phyloP scores from a whole-genome alignment of 805 yeast genomes.

The Vanderwaltozyma tropicalis region DNA sequence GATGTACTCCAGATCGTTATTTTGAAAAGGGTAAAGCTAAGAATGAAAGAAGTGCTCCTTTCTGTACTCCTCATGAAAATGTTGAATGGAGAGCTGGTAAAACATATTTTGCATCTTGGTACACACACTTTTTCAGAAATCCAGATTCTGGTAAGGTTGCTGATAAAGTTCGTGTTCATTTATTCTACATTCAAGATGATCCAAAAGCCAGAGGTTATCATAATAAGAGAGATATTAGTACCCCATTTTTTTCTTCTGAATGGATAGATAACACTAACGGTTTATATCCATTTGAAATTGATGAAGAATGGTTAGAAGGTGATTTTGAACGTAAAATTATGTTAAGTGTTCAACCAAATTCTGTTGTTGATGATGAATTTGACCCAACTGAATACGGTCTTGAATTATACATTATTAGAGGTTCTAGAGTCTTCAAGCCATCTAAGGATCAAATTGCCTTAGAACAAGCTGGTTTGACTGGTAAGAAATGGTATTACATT shows the following conservation, averaged over 20 bases:
- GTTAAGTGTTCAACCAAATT: conserved; percentile 65
- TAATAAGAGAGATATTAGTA: conserved; percentile 33
- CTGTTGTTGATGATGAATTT: conserved; percentile 55
- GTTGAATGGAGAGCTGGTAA: conserved; percentile 44
- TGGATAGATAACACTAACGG: conserved; percentile 64
- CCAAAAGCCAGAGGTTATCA: conserved; percentile 46
- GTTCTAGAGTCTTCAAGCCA: conserved; percentile 33
- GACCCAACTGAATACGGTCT: conserved; percentile 44
- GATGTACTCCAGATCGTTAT: conserved; percentile 78
- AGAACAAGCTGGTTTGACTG: conserved; percentile 36
- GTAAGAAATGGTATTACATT: conserved; percentile 47
- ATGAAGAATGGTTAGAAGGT: conserved; percentile 55
- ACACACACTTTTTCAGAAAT: conserved; percentile 45
- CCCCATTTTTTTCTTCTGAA: conserved; percentile 56
- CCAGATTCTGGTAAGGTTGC: conserved; percentile 34
- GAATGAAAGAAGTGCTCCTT: conserved; percentile 55
- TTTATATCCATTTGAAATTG: conserved; percentile 47
- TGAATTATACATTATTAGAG: conserved; percentile 32
- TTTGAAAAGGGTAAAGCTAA: conserved; percentile 53
- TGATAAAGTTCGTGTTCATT: conserved; percentile 53
- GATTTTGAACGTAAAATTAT: conserved; percentile 44
- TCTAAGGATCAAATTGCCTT: conserved; percentile 35
- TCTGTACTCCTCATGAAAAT: conserved; percentile 70
- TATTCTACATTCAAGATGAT: conserved; percentile 52
- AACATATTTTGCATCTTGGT: conserved; percentile 78